Evolutionary conservation across 257 asterid species (phyloP), one percentile per base, ranked within the genome.

Genomic region (Solanum verrucosum): DNA sequence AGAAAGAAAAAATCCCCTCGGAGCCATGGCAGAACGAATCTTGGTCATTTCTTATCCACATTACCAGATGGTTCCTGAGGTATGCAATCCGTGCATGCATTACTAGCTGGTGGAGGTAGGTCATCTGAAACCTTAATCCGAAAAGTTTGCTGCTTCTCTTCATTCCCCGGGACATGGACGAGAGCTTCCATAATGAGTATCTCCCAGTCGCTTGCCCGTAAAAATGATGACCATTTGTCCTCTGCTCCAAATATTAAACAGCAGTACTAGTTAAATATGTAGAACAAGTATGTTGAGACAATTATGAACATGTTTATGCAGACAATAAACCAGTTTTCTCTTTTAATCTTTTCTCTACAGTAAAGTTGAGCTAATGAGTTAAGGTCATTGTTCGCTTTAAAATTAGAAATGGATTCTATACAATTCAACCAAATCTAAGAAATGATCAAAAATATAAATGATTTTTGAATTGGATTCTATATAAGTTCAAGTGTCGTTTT

Each of bases 131-230:
- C 90, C n/a, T 93, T 94, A 18, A 96, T 92, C 83, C 98, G 94
- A 88, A 91, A 93, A 0, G 99, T 94, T 87, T 90, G 98, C 86
- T 92, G 93, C 91, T 94, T 94, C 92, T 91, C 90, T 42, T 96
- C 96, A 13, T 95, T 95, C 23, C 91, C 93, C 1, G 98, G 99
- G 44, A 95, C 93, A 38, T 95, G 97, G 83, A 96, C 94, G 63
- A 95, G 94, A 87, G 98, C 98, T 89, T 96, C 99, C 97, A 95
- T 94, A 25, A 96, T 92, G 78, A 96, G 96, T 90, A 96, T 94
- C 68, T 96, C 99, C 98, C 98, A 95, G 89, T 95, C 96, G 4
- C 90, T 93, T 7, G 98, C 91, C 78, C 94, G 88, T 65, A 96
- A 87, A 84, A 93, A 88, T 86, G 98, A 90, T 90, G 94, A 81